Evolutionary conservation across 2,329 filamentous ascomycete species (phyloP).

Genomic region (Ceratocystis cacaofunesta): DNA sequence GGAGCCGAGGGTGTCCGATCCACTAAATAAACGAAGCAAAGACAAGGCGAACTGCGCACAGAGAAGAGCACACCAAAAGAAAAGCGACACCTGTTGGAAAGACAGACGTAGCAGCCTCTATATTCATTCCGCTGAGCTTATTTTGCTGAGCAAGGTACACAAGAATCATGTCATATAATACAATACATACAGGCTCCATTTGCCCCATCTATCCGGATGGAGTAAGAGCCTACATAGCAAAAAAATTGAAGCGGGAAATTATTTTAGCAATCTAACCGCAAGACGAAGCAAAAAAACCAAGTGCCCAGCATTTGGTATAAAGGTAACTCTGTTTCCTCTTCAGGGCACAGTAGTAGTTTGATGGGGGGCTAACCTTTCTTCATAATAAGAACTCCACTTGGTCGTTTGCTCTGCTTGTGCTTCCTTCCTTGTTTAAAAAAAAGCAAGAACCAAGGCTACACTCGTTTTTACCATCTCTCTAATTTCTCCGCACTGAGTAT

Average conservation of each 20-base stretch:
- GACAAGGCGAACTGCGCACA: background rate
- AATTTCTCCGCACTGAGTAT: too few species aligned
- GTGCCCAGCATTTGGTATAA: background rate
- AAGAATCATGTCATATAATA: background rate
- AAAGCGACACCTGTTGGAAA: background rate
- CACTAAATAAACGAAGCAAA: background rate
- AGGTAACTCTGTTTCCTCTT: background rate
- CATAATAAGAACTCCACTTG: background rate
- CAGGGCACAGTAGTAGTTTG: background rate
- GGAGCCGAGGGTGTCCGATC: background rate
- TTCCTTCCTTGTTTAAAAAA: conserved; percentile 18
- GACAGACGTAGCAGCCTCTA: background rate
- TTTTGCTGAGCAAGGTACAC: background rate
- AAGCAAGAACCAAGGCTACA: background rate
- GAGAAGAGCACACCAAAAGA: background rate
- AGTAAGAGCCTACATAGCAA: background rate
- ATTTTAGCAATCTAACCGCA: background rate
- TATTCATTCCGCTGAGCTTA: background rate
- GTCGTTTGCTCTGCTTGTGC: conserved; percentile 5
- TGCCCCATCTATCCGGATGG: background rate
- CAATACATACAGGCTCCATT: background rate
- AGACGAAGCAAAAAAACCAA: background rate
- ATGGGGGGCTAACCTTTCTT: background rate
- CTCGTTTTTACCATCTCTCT: too few species aligned
- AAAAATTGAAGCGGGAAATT: background rate